Evolutionary conservation across 139 green algal species (phyloP), one percentile per base, ranked within the genome.

Genomic region (Trebouxia sp.): DNA sequence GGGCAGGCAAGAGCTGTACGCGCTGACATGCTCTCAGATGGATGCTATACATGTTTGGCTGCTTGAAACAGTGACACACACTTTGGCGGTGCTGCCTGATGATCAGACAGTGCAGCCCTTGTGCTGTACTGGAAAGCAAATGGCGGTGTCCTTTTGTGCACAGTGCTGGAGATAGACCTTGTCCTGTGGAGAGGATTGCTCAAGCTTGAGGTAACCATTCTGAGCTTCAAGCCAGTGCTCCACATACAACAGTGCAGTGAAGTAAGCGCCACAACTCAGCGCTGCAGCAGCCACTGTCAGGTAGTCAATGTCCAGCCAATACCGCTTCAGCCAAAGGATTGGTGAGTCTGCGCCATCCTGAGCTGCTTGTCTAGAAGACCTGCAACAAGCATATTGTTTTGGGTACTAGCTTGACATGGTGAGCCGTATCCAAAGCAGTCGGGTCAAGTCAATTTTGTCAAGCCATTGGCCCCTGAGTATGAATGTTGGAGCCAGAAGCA

Each of bases 241-340:
- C 0, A 90, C 65, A 75, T 95, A 97, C 11, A 97, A 75, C 17
- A 97, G 82, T 0, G 92, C 91, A 9, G 87, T 94, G 77, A 95
- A 92, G 78, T 86, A 83, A 6, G 91, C 89, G 10, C 81, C 78
- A 55, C 85, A 90, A 20, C 38, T 32, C 35, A 91, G 76, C 0
- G 92, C 88, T 17, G 92, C 91, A 48, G 65, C 65, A 17, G 93
- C 92, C 14, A 94, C 82, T 0, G 78, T 39, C 28, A 96, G 79
- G 70, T 96, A 95, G 75, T 95, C 87, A 1, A 96, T 3, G 14
- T 93, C 77, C 48, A 97, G 45, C 86, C 92, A 96, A 87, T 93
- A 97, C 45, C 90, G 90, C 65, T 86, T 70, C 24, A 53, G n/a
- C 70, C 83, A 89, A 20, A 62, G 28, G 12, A 65, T 17, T 41